Percentiles rank a stretch among this genome's conserved stretches.
Conservation (phyloP, 1,284 basidiomycete species). For the Cutaneotrichosporon dermatis region DNA sequence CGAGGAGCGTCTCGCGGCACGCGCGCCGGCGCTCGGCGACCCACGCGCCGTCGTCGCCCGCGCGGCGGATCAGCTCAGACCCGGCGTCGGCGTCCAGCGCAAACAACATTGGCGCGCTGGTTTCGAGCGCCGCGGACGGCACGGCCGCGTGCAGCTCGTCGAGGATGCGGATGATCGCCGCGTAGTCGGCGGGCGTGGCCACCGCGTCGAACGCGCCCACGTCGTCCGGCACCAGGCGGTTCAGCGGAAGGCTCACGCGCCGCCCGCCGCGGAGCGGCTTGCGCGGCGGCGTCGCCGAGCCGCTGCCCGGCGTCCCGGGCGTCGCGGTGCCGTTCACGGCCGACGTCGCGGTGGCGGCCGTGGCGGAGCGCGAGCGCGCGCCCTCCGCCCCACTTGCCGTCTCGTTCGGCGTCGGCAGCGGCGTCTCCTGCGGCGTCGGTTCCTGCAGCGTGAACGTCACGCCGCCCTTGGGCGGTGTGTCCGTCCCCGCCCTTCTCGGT, state of each 20-base stretch:
- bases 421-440: slow-evolving; percentile 26
- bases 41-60: slow-evolving; percentile 37
- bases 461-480: not conserved
- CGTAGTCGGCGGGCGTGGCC: slow-evolving; percentile 70
- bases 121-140: slow-evolving; percentile 68
- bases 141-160: slow-evolving; percentile 63
- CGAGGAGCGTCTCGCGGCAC: slow-evolving; percentile 62
- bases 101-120: slow-evolving; percentile 78
- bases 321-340: slow-evolving; percentile 7
- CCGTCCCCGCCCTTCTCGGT: not conserved
- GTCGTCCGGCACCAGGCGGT: slow-evolving; percentile 44
- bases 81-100: slow-evolving; percentile 62
- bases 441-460: slow-evolving; percentile 38
- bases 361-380: not conserved
- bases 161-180: slow-evolving; percentile 67
- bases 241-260: slow-evolving; percentile 50
- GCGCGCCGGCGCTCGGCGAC: slow-evolving; percentile 54
- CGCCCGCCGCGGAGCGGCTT: slow-evolving; percentile 22
- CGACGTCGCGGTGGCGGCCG: slow-evolving; percentile 14
- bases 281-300: slow-evolving; percentile 9
- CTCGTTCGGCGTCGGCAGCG: too few relatives aligned
- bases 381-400: too few relatives aligned
- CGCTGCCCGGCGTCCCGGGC: not conserved
- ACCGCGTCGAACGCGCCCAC: slow-evolving; percentile 32
- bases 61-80: slow-evolving; percentile 46